Evolutionary conservation across 75 land plant species (phyloP).

Genomic region (Pinus tabuliformis): DNA sequence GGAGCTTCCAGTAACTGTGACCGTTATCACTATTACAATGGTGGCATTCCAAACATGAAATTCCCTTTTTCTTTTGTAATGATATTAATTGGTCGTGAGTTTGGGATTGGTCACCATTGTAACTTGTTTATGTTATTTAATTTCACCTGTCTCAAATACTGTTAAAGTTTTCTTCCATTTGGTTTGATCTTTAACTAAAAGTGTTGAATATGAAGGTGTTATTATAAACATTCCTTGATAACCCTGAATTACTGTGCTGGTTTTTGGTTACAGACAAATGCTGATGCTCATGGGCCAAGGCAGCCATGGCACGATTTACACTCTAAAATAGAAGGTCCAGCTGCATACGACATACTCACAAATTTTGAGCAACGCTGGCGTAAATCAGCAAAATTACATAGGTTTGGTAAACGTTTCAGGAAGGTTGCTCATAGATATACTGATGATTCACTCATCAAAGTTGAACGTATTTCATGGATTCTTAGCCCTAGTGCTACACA

Average conservation of each 20-base stretch:
- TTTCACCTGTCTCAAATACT: too few species aligned
- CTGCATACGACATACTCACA: constrained; percentile 80
- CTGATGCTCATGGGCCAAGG: constrained; percentile 50
- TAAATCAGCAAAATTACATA: constrained; percentile 49
- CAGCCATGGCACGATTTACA: constrained; percentile 97
- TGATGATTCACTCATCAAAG: constrained; percentile 68
- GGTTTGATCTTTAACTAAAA: too few species aligned
- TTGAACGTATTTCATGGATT: constrained; percentile 81
- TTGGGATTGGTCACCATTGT: too few species aligned
- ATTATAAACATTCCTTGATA: too few species aligned
- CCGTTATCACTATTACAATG: too few species aligned
- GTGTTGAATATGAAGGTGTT: too few species aligned
- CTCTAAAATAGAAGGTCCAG: constrained; percentile 87
- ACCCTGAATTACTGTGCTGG: neutral
- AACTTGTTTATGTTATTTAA: too few species aligned
- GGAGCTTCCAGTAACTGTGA: too few species aligned
- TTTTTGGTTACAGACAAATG: constrained; percentile 5
- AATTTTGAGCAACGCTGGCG: constrained; percentile 94
- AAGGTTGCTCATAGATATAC: constrained; percentile 46
- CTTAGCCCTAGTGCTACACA: constrained; percentile 47
- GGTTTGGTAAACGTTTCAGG: constrained; percentile 41
- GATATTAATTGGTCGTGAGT: too few species aligned
- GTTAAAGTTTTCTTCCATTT: too few species aligned
- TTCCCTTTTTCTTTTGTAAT: too few species aligned
- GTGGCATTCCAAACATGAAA: too few species aligned